Evolutionary conservation across 208 protist genomes (phyloP).

Genomic region (Trypanosoma melophagium): DNA sequence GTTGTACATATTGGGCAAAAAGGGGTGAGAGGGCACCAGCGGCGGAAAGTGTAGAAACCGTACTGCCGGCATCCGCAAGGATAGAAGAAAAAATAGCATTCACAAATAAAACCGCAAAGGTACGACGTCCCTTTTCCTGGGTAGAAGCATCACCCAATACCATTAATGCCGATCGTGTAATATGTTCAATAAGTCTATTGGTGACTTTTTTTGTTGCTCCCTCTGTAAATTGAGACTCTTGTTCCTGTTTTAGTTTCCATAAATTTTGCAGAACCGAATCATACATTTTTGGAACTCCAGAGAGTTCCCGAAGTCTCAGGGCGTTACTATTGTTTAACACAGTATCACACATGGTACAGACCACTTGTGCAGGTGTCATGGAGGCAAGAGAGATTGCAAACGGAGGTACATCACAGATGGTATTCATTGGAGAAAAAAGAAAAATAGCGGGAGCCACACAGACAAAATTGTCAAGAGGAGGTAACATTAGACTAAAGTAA

Average conservation of each 20-base stretch:
- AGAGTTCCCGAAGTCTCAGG: conserved; percentile 55
- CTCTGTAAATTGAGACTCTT: background rate
- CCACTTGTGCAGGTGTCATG: conserved; percentile 68
- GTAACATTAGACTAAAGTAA: conserved; percentile 86
- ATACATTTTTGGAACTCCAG: conserved; percentile 65
- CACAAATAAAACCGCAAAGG: conserved; percentile 61
- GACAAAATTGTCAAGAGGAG: conserved; percentile 91
- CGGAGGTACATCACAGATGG: conserved; percentile 37
- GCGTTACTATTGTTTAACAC: conserved; percentile 35
- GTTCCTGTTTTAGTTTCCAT: conserved; percentile 34
- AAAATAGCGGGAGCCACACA: conserved; percentile 75
- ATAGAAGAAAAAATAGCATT: conserved; percentile 70
- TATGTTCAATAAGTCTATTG: conserved; percentile 38
- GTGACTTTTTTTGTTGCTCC: background rate
- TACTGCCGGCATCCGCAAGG: conserved; percentile 38
- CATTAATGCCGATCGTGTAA: conserved; percentile 33
- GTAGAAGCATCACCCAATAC: conserved; percentile 22
- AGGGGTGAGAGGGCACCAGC: conserved; percentile 39
- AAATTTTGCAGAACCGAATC: conserved; percentile 72
- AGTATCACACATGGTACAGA: conserved; percentile 62
- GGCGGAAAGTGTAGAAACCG: conserved; percentile 39
- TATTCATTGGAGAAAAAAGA: conserved; percentile 38
- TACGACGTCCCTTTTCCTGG: conserved; percentile 30
- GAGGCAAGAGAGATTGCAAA: conserved; percentile 19
- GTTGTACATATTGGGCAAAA: conserved; percentile 54